Evolutionary conservation across 1,139 yeast genomes (phyloP).

Genomic region (Hemisphaericaspora subhashii): DNA sequence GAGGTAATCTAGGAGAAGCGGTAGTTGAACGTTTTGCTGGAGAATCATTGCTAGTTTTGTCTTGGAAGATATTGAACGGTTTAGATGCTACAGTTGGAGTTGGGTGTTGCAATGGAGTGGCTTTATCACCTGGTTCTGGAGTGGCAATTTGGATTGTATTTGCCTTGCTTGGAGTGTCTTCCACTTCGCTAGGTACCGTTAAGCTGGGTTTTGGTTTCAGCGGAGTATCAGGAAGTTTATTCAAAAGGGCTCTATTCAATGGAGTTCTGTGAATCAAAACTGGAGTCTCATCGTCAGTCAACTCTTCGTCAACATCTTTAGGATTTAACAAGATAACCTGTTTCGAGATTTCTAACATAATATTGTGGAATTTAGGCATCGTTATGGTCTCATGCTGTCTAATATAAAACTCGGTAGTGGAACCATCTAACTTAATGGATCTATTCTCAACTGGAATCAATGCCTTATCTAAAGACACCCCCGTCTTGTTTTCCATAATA

Average conservation of each 20-base stretch:
- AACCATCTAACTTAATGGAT: slow-evolving; percentile 44
- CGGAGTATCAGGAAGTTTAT: slow-evolving; percentile 14
- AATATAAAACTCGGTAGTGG: slow-evolving; percentile 58
- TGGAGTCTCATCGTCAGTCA: slow-evolving; percentile 37
- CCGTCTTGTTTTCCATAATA: slow-evolving; percentile 30
- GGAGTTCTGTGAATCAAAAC: slow-evolving; percentile 17
- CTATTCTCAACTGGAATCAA: slow-evolving; percentile 20
- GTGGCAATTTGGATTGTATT: background rate
- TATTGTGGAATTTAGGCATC: slow-evolving; percentile 56
- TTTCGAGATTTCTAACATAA: slow-evolving; percentile 61
- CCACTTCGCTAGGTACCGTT: slow-evolving; percentile 4
- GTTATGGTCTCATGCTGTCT: slow-evolving; percentile 53
- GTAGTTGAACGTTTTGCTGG: slow-evolving; percentile 11
- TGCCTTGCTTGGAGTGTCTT: slow-evolving; percentile 14
- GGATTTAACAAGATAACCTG: slow-evolving; percentile 58
- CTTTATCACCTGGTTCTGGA: background rate
- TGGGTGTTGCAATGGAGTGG: slow-evolving; percentile 7
- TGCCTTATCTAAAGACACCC: slow-evolving; percentile 18
- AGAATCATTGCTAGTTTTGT: slow-evolving; percentile 3
- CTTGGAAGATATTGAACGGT: slow-evolving; percentile 11
- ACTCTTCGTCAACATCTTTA: slow-evolving; percentile 41
- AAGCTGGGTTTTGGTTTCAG: slow-evolving; percentile 10
- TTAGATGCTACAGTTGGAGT: no score
- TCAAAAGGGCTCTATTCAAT: slow-evolving; percentile 3
- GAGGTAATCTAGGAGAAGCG: slow-evolving; percentile 11